These are phyloP conservation scores for Aspergillus nanangensis DNA, from an alignment of 495 filamentous ascomycete species.

Conservation along the genomic window DNA sequence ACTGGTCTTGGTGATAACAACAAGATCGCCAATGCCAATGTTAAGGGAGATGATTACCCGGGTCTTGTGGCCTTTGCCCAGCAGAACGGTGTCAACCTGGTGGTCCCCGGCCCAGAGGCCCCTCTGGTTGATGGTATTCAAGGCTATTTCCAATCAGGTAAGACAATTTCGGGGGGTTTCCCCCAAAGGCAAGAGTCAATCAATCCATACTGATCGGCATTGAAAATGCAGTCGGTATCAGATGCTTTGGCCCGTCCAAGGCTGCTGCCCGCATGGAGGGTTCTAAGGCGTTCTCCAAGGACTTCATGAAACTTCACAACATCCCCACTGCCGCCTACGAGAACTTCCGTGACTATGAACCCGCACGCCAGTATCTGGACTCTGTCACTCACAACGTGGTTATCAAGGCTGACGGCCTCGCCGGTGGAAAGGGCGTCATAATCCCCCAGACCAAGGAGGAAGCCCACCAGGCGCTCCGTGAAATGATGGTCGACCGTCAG, in stretches of 20 bases:
- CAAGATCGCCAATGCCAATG: conserved; percentile 70
- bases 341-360: conserved; percentile 80
- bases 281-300: conserved; percentile 94
- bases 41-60: conserved; percentile 71
- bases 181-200: too few relatives aligned
- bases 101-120: conserved; percentile 88
- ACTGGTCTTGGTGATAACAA: conserved; percentile 58
- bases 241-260: conserved; percentile 83
- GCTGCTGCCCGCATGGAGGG: conserved; percentile 89
- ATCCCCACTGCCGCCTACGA: conserved; percentile 89
- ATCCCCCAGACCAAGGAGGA: conserved; percentile 78
- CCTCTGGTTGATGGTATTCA: conserved; percentile 91
- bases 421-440: conserved; percentile 89
- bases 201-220: too few relatives aligned
- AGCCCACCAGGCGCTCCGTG: conserved; percentile 72
- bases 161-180: too few relatives aligned
- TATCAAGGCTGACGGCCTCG: conserved; percentile 83
- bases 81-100: conserved; percentile 70
- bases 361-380: conserved; percentile 73
- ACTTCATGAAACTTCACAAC: conserved; percentile 89
- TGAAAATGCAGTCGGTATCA: conserved; percentile 56
- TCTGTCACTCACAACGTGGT: conserved; percentile 70
- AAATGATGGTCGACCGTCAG: conserved; percentile 85
- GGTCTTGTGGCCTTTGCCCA: conserved; percentile 71
- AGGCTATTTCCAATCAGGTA: conserved; percentile 68